Conservation (phyloP, 2,329 filamentous ascomycete species). For the Lasiodiplodia theobromae region DNA sequence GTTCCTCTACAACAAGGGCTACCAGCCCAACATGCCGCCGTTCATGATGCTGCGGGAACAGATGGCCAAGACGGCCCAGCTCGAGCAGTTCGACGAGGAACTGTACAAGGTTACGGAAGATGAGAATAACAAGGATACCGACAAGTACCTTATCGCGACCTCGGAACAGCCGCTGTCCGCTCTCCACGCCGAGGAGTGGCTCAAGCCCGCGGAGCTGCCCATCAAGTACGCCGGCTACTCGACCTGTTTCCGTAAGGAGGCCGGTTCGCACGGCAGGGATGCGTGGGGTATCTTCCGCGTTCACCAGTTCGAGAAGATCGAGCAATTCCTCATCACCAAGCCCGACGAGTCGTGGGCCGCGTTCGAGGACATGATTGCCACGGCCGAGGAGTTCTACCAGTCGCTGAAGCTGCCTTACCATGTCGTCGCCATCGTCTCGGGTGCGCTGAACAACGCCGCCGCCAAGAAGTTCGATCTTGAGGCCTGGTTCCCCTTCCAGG, state of each 20-base stretch:
- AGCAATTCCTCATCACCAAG: conserved; percentile 78
- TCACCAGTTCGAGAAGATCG: conserved; percentile 96
- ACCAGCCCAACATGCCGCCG: conserved; percentile 75
- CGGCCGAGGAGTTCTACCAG: conserved; percentile 94
- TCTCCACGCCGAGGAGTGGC: conserved; percentile 92
- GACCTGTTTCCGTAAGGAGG: conserved; percentile 95
- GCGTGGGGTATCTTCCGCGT: conserved; percentile 98
- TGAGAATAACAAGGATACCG: conserved; percentile 78
- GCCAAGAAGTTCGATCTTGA: conserved; percentile 95
- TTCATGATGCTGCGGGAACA: conserved; percentile 94
- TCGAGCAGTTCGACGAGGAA: conserved; percentile 97
- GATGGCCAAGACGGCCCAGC: conserved; percentile 98
- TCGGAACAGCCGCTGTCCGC: conserved; percentile 95
- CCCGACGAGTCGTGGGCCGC: conserved; percentile 91
- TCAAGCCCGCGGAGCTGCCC: conserved; percentile 82
- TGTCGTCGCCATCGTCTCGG: conserved; percentile 93
- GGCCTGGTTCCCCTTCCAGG: conserved; percentile 95
- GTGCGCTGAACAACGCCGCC: conserved; percentile 71
- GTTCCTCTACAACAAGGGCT: conserved; percentile 82
- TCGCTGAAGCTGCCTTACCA: conserved; percentile 88
- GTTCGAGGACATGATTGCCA: conserved; percentile 91
- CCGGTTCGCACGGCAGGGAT: conserved; percentile 88
- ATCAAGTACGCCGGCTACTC: conserved; percentile 90
- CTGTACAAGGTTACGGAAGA: conserved; percentile 92
- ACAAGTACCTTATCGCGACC: conserved; percentile 85